Conservation (phyloP, 495 filamentous ascomycete species). For the Penicillium egyptiacum region DNA sequence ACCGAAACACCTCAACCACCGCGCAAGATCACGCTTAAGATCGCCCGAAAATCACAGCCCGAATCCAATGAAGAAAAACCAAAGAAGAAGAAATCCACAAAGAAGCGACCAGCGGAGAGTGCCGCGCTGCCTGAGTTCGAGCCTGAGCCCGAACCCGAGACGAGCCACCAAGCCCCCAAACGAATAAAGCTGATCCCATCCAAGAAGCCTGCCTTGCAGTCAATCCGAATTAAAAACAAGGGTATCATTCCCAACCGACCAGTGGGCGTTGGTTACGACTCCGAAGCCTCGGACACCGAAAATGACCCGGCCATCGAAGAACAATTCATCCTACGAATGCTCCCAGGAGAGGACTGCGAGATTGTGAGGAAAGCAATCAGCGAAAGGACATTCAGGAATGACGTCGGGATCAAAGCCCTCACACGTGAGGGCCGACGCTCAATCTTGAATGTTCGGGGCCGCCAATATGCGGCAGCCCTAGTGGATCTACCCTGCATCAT, state of each 20-base stretch:
- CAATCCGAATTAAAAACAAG: constrained; percentile 57
- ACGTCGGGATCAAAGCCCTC: constrained; percentile 76
- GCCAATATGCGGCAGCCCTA: constrained; percentile 74
- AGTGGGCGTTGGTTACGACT: constrained; percentile 87
- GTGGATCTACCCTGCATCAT: constrained; percentile 90
- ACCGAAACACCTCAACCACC: constrained; percentile 37
- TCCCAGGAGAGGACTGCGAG: constrained; percentile 80
- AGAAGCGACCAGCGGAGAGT: constrained; percentile 44
- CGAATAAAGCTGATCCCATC: constrained; percentile 46
- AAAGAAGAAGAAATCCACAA: constrained; percentile 51
- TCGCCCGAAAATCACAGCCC: constrained; percentile 39
- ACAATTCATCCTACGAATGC: constrained; percentile 85
- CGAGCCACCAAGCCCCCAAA: constrained; percentile 37
- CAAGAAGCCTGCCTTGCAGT: constrained; percentile 45
- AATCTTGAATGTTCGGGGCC: constrained; percentile 64
- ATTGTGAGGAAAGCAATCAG: constrained; percentile 69
- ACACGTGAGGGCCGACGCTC: constrained; percentile 72
- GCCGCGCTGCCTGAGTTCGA: constrained; percentile 8
- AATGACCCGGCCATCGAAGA: constrained; percentile 82
- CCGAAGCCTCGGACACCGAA: constrained; percentile 91
- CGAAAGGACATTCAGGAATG: constrained; percentile 69
- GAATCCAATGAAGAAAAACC: constrained; percentile 31
- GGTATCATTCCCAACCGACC: constrained; percentile 63
- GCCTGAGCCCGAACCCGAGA: constrained; percentile 25
- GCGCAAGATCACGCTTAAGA: constrained; percentile 54